These are phyloP conservation scores for Boletus edulis DNA, from an alignment of 768 basidiomycete genomes.

Conservation along the genomic window DNA sequence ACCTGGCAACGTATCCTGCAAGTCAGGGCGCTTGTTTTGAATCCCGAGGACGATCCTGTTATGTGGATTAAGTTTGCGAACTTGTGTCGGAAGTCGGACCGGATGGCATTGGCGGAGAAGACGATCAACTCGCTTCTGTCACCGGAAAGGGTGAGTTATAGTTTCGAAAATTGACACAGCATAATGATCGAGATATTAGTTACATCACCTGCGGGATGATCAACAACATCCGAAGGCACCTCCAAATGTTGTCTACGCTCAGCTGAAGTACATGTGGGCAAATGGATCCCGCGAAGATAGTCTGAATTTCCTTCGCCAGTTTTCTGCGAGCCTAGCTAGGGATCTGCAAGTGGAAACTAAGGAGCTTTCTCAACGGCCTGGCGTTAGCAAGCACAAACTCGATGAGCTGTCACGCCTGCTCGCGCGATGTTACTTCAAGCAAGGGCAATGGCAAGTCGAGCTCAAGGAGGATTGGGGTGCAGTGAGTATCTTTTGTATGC, in stretches of 20 bases:
- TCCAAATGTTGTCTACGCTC: constrained; percentile 94
- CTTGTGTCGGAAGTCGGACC: constrained; percentile 90
- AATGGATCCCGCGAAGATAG: constrained; percentile 75
- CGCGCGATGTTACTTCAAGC: constrained; percentile 96
- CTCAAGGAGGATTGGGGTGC: constrained; percentile 76
- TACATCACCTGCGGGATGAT: constrained; percentile 49
- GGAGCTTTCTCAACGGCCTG: constrained; percentile 49
- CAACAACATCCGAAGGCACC: constrained; percentile 70
- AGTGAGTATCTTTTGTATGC: constrained; percentile 44
- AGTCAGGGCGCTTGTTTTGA: constrained; percentile 90
- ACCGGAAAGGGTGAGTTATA: constrained; percentile 56
- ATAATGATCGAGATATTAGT: constrained; percentile 21
- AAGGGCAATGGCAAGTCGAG: constrained; percentile 90
- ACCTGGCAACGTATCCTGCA: constrained; percentile 98
- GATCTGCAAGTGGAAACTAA: constrained; percentile 68
- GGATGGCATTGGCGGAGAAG: constrained; percentile 95
- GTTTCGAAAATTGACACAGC: not conserved
- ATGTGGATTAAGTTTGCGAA: constrained; percentile 99
- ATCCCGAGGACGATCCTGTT: constrained; percentile 88
- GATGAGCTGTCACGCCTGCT: constrained; percentile 78
- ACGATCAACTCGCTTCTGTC: constrained; percentile 90
- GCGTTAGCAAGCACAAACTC: constrained; percentile 57
- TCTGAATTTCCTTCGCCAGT: constrained; percentile 77
- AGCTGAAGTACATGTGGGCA: constrained; percentile 96
- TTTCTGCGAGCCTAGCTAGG: constrained; percentile 69